A percentile compares a stretch with the other conserved stretches of the same genome.
Evolutionary conservation across 768 basidiomycete species (phyloP).

Genomic region (Clavaria fumosa): DNA sequence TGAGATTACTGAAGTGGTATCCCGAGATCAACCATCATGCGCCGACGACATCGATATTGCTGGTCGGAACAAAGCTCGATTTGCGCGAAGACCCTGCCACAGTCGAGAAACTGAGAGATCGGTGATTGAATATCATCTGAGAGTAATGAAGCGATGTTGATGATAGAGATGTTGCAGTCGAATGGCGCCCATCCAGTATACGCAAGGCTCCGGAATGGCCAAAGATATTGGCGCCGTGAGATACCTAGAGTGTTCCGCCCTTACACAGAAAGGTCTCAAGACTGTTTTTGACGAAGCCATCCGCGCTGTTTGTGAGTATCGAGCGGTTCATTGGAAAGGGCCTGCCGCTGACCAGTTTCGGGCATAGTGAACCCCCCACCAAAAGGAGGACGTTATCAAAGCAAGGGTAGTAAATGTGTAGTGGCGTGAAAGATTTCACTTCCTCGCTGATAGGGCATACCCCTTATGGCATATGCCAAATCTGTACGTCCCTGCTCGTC

Average conservation of each 20-base stretch:
- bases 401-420: slow-evolving; percentile 42
- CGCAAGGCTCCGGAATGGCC: slow-evolving; percentile 79
- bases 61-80: slow-evolving; percentile 96
- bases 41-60: slow-evolving; percentile 80
- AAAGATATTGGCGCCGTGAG: slow-evolving; percentile 94
- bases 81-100: slow-evolving; percentile 89
- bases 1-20: slow-evolving; percentile 50
- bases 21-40: slow-evolving; percentile 97
- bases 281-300: slow-evolving; percentile 99
- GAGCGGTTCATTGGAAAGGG: neutral
- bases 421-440: slow-evolving; percentile 53
- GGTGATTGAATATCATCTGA: slow-evolving; percentile 33
- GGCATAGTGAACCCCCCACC: slow-evolving; percentile 60
- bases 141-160: slow-evolving; percentile 4
- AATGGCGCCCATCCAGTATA: slow-evolving; percentile 89
- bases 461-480: neutral
- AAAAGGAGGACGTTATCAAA: slow-evolving; percentile 41
- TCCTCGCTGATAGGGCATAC: slow-evolving; percentile 7
- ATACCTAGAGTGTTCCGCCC: slow-evolving; percentile 89
- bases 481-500: neutral
- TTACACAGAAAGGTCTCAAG: slow-evolving; percentile 98
- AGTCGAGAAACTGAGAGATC: slow-evolving; percentile 84
- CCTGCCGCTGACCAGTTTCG: slow-evolving; percentile 3
- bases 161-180: slow-evolving; percentile 37
- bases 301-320: slow-evolving; percentile 75